Base-by-base conservation (phyloP, 768 basidiomycete genomes). In the Cystobasidium onofrii region DNA sequence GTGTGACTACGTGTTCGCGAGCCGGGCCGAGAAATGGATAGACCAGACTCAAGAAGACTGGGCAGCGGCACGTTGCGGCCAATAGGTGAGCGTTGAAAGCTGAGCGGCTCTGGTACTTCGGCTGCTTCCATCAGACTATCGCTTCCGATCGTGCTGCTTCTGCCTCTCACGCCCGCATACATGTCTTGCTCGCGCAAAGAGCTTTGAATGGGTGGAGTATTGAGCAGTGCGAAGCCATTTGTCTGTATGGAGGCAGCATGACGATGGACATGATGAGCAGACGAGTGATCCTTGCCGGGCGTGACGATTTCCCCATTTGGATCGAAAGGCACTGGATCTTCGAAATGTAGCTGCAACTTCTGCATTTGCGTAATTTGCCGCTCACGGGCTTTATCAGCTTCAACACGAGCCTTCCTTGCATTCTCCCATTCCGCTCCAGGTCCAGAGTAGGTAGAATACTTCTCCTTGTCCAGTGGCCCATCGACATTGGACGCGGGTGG, bases 401-500 rank as follows among this genome's bases (percentile, higher is more conserved):
- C 34, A 23, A 62, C 18, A 43, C 60, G 44, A 33, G 67, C 39
- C 65, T 65, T 72, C 50, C 74, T 54, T 23, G 52, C 74, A 9
- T 55, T 25, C 29, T 76, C 74, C 78, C 78, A 78, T n/a, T 77
- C 75, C 1, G 23, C 34, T 0, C 73, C 69, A 0, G 78, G 74
- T 1, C 76, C 78, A 25, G 20, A 31, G 33, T 46, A 74, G 46
- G 4, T 52, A n/a, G 67, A 63, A 25, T 70, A 74, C 36, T 41
- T n/a, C 9, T 67, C 65, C 66, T 66, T 39, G 18, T 36, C 69
- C 18, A 25, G 15, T 1, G 50, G 74, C 74, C 6, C 57, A 52
- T 41, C 46, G 34, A 1, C 41, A 33, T 15, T 20, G 41, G 29
- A 23, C 27, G 17, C 33, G 54, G n/a, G 2, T 31, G 6, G n/a